Percentiles rank a stretch among this genome's conserved stretches.
Evolutionary conservation across 768 basidiomycete species (phyloP).

Genomic region (Lactarius sanguifluus): DNA sequence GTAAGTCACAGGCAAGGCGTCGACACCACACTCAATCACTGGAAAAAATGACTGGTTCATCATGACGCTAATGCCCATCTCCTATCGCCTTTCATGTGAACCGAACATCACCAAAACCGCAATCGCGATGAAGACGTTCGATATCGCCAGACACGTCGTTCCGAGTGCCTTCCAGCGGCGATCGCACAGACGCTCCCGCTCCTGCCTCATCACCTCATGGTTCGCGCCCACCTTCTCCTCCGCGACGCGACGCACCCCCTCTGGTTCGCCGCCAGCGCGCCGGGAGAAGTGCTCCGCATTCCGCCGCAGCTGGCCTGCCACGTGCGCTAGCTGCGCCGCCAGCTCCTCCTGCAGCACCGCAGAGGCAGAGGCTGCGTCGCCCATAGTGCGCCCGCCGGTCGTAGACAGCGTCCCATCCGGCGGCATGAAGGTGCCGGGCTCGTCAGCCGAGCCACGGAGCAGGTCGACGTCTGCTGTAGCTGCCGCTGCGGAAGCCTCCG

Average conservation of each 20-base stretch:
- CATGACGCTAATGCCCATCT: no score
- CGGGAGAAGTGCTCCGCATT: conserved; percentile 48
- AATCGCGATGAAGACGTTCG: conserved; percentile 61
- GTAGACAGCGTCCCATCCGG: conserved; percentile 26
- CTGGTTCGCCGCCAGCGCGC: no score
- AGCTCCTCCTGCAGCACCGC: conserved; percentile 45
- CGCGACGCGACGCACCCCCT: no score
- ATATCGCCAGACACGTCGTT: conserved; percentile 53
- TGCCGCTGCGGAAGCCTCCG: neutral
- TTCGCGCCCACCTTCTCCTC: no score
- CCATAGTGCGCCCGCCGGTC: conserved; percentile 10
- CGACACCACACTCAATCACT: no score
- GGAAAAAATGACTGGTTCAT: no score
- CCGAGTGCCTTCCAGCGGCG: conserved; percentile 48
- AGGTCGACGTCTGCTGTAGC: conserved; percentile 9
- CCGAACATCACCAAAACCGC: conserved; percentile 71
- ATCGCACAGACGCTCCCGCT: conserved; percentile 10
- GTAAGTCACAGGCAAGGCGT: no score
- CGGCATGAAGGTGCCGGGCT: conserved; percentile 36
- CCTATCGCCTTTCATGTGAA: conserved; percentile 43
- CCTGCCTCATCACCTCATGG: no score
- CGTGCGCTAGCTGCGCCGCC: conserved; percentile 67
- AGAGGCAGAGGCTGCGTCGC: conserved; percentile 35
- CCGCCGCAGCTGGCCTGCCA: conserved; percentile 84
- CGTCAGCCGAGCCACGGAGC: conserved; percentile 12